Evolutionary conservation across 768 basidiomycete species (phyloP).

Genomic region (Pluteus cervinus): DNA sequence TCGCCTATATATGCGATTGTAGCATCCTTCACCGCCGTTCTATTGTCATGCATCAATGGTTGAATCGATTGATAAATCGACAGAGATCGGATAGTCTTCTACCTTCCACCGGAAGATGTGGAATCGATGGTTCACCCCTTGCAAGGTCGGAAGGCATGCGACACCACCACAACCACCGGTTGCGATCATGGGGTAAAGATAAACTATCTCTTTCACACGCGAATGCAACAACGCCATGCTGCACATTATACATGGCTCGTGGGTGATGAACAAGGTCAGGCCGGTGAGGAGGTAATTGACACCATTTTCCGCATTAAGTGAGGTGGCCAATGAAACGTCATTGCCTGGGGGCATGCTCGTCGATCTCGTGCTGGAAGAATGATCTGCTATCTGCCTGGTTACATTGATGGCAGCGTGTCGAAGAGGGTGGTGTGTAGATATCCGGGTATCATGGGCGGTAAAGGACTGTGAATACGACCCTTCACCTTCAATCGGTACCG

Average conservation of each 20-base stretch:
- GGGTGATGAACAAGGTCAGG: conserved; percentile 79
- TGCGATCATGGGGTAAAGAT: conserved; percentile 61
- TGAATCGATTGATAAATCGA: conserved; percentile 21
- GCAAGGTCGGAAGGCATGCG: conserved; percentile 71
- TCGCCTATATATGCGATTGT: too few species aligned
- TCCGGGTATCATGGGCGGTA: conserved; percentile 66
- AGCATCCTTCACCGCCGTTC: too few species aligned
- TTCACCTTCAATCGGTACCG: conserved; percentile 37
- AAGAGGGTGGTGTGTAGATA: conserved; percentile 65
- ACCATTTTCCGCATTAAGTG: conserved; percentile 42
- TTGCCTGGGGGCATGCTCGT: conserved; percentile 6
- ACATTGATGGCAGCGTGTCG: conserved; percentile 81
- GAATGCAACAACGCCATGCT: conserved; percentile 95
- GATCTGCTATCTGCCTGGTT: conserved; percentile 60
- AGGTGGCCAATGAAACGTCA: conserved; percentile 1
- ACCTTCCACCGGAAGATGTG: conserved; percentile 63
- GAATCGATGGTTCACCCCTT: conserved; percentile 88
- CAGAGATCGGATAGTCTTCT: conserved; percentile 11
- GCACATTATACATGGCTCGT: conserved; percentile 98
- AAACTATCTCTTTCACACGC: conserved; percentile 83
- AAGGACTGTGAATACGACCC: conserved; percentile 26
- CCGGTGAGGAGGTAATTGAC: conserved; percentile 86
- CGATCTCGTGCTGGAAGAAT: conserved; percentile 27
- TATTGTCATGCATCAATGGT: conserved; percentile 32
- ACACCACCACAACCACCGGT: conserved; percentile 86